Evolutionary conservation across 371 early-diverging fungal species (phyloP).

Genomic region (Thermomucor indicae-seudaticae): DNA sequence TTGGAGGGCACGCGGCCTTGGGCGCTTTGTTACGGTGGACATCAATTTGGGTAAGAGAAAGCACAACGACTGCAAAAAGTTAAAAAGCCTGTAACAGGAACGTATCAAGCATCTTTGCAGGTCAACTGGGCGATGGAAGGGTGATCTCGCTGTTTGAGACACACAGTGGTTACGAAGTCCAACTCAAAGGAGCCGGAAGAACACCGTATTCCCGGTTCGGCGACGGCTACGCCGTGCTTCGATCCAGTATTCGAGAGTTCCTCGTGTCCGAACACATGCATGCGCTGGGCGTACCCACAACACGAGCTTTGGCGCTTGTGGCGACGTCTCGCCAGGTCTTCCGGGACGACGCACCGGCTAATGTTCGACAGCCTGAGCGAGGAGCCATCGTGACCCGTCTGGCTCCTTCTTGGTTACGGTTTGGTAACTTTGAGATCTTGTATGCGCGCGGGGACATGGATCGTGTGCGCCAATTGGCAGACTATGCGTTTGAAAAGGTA

Average conservation of each 20-base stretch:
- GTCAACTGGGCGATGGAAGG: constrained; percentile 87
- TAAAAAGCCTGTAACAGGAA: neutral
- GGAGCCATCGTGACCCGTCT: constrained; percentile 81
- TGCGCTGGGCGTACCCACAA: constrained; percentile 77
- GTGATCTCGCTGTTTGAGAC: constrained; percentile 73
- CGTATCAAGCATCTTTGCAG: constrained; percentile 45
- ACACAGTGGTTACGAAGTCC: constrained; percentile 64
- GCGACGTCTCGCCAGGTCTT: constrained; percentile 60
- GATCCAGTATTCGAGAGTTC: constrained; percentile 84
- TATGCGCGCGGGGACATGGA: constrained; percentile 61
- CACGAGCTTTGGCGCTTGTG: constrained; percentile 71
- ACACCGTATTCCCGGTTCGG: constrained; percentile 88
- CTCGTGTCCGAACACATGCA: constrained; percentile 76
- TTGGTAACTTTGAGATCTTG: constrained; percentile 87
- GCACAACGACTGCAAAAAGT: neutral
- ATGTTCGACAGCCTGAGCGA: constrained; percentile 43
- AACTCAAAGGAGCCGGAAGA: constrained; percentile 83
- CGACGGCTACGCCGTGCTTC: constrained; percentile 83
- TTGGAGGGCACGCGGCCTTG: constrained; percentile 64
- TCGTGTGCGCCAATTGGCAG: constrained; percentile 60
- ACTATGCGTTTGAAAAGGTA: constrained; percentile 54
- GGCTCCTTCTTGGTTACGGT: constrained; percentile 82
- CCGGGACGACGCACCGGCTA: constrained; percentile 55
- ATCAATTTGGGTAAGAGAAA: constrained; percentile 78
- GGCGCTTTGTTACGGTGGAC: constrained; percentile 85